Evolutionary conservation across 2,329 filamentous ascomycete genomes (phyloP).

Genomic region (Arthrobotrys musiformis): DNA sequence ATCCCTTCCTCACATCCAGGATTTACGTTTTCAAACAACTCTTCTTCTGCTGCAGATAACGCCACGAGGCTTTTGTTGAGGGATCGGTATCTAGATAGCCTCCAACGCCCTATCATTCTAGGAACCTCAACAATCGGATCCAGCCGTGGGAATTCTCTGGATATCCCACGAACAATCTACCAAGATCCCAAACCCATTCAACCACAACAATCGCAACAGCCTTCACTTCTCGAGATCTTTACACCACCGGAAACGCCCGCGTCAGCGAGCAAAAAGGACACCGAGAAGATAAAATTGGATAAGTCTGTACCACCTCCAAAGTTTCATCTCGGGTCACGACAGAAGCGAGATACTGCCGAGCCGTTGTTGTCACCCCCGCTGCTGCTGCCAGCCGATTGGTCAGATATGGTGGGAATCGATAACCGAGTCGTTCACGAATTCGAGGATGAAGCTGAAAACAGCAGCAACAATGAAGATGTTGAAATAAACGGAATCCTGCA

Average conservation of each 20-base stretch:
- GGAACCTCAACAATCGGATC: slow-evolving; percentile 2
- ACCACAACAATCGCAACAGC: neutral
- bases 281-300: neutral
- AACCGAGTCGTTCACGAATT: slow-evolving; percentile 12
- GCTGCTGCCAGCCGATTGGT: slow-evolving; percentile 14
- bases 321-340: slow-evolving; percentile 7
- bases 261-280: neutral
- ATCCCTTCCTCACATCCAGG: neutral
- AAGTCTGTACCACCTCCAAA: slow-evolving; percentile 25
- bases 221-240: slow-evolving; percentile 27
- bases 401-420: slow-evolving; percentile 41
- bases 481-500: slow-evolving; percentile 7
- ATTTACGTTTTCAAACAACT: slow-evolving; percentile 21
- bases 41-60: slow-evolving; percentile 9
- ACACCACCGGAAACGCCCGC: slow-evolving; percentile 40
- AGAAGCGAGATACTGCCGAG: neutral
- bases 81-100: slow-evolving; percentile 42
- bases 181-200: slow-evolving; percentile 9
- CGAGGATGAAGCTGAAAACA: too few relatives aligned
- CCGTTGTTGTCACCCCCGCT: neutral
- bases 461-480: neutral
- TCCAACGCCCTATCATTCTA: slow-evolving; percentile 38
- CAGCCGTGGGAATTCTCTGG: slow-evolving; percentile 21
- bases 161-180: slow-evolving; percentile 32
- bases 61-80: slow-evolving; percentile 25